These are phyloP conservation scores for Pythium rishiriense DNA, from an alignment of 352 stramenopile species.

Conservation along the genomic window DNA sequence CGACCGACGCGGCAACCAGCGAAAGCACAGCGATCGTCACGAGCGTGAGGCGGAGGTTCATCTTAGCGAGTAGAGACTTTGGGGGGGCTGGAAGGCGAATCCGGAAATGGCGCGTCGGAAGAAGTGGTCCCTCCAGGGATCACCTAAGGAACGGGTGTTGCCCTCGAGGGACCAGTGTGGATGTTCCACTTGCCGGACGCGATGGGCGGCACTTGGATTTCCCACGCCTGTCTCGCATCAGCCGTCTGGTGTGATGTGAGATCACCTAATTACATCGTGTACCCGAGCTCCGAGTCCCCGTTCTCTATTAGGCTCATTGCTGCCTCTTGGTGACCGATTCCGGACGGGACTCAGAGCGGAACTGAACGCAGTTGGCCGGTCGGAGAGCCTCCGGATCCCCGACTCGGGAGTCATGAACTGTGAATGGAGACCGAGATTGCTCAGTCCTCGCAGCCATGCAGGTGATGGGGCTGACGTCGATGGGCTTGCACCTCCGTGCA, in stretches of 20 bases:
- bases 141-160: too few species aligned
- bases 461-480: not conserved
- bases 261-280: too few species aligned
- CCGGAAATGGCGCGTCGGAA: not conserved
- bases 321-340: not conserved
- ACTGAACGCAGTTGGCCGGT: not conserved
- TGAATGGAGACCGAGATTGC: too few species aligned
- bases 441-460: too few species aligned
- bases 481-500: too few species aligned
- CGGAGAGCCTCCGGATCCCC: not conserved
- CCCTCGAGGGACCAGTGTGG: too few species aligned
- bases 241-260: too few species aligned
- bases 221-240: too few species aligned
- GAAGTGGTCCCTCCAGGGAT: too few species aligned
- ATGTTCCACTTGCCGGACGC: not conserved
- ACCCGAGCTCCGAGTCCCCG: too few species aligned
- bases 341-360: not conserved
- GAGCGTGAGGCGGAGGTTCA: conserved; percentile 16
- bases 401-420: too few species aligned
- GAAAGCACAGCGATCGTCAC: not conserved
- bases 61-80: not conserved
- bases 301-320: not conserved
- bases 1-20: not conserved
- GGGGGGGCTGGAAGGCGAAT: not conserved
- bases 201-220: too few species aligned